Evolutionary conservation across 2,329 filamentous ascomycete species (phyloP).

Genomic region (Geosmithia putterillii): DNA sequence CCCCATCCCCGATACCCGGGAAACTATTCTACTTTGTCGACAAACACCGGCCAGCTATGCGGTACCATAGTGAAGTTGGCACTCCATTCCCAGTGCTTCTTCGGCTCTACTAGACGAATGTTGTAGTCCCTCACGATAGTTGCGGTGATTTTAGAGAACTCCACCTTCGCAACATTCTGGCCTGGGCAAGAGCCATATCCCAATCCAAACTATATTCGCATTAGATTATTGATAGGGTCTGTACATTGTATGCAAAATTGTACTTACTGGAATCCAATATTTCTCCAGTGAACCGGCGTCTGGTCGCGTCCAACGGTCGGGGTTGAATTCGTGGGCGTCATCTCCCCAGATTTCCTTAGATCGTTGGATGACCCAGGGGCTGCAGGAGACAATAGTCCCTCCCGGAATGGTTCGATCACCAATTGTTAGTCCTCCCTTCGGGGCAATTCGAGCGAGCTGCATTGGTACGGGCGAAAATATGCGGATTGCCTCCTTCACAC

Average conservation of each 20-base stretch:
- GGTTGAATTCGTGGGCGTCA: conserved; percentile 15
- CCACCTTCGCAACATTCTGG: conserved; percentile 6
- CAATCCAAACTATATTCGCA: conserved; percentile 7
- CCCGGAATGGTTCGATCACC: conserved; percentile 14
- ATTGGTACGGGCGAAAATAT: conserved; percentile 16
- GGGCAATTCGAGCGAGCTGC: conserved; percentile 12
- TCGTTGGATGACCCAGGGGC: conserved; percentile 12
- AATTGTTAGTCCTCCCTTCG: conserved; percentile 16
- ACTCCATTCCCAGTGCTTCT: conserved; percentile 6
- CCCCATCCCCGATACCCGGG: too few relatives aligned
- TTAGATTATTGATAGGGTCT: too few relatives aligned
- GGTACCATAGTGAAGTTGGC: conserved; percentile 6
- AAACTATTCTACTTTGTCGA: too few relatives aligned
- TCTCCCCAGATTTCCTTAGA: conserved; percentile 21
- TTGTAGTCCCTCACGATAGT: conserved; percentile 7
- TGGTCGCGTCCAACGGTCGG: conserved; percentile 5
- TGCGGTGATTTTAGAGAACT: conserved; percentile 6
- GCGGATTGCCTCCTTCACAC: conserved; percentile 25
- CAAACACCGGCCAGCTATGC: conserved; percentile 5
- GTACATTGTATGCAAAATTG: too few relatives aligned
- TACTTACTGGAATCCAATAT: conserved; percentile 6
- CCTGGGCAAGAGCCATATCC: conserved; percentile 8
- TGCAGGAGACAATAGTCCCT: conserved; percentile 11
- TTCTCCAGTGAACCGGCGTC: conserved; percentile 2
- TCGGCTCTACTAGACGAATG: conserved; percentile 4